Conservation (phyloP, 106 monocot genomes). For the Narthecium ossifragum region DNA sequence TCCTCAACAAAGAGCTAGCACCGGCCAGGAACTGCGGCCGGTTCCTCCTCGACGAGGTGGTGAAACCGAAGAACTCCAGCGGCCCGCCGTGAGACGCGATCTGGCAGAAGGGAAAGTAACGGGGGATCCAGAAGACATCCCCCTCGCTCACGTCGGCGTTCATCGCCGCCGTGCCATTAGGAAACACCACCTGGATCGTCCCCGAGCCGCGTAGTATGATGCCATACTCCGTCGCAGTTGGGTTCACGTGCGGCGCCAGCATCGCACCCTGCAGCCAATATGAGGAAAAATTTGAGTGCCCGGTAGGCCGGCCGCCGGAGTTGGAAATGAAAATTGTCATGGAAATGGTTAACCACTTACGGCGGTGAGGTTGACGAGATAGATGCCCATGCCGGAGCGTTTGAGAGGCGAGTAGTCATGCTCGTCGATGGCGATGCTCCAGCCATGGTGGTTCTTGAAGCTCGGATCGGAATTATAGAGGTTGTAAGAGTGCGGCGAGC, state of each 20-base stretch:
- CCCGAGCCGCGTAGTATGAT: constrained; percentile 57
- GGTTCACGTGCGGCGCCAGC: constrained; percentile 87
- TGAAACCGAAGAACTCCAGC: constrained; percentile 83
- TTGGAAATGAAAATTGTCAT: no score
- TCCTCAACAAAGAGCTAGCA: constrained; percentile 40
- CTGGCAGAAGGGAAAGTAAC: constrained; percentile 86
- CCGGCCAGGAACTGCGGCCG: constrained; percentile 78
- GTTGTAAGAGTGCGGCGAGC: constrained; percentile 59
- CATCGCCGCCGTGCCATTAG: constrained; percentile 85
- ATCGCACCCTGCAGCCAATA: constrained; percentile 55
- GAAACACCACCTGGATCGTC: constrained; percentile 59
- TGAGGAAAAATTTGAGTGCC: no score
- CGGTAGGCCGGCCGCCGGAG: no score
- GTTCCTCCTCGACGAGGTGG: constrained; percentile 63
- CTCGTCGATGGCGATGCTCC: constrained; percentile 54
- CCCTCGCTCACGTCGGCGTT: constrained; percentile 54
- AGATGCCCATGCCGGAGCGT: constrained; percentile 56
- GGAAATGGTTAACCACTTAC: constrained; percentile 15
- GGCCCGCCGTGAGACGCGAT: constrained; percentile 56
- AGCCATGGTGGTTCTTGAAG: constrained; percentile 65
- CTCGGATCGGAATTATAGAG: constrained; percentile 50
- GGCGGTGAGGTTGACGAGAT: constrained; percentile 64
- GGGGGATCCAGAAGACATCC: constrained; percentile 79
- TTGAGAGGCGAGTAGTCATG: constrained; percentile 53
- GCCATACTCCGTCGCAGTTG: constrained; percentile 74